phyloP scores from a whole-genome alignment of 75 land plant genomes.

The Gnetum montanum region DNA sequence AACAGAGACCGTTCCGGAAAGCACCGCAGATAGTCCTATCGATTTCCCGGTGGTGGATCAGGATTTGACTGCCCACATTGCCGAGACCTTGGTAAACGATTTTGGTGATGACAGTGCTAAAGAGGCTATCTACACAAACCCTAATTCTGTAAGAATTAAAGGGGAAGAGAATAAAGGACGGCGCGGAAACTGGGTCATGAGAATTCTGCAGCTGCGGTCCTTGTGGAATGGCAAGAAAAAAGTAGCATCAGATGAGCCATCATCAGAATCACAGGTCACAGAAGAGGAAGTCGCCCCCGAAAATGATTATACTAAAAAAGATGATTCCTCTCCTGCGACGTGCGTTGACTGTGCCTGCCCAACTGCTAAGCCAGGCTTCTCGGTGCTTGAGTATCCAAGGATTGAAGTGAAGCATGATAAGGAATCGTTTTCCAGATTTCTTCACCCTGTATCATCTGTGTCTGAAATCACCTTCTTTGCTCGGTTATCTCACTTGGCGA shows the following conservation, averaged over 20 bases:
- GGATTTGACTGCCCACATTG: too few species aligned
- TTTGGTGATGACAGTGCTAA: too few species aligned
- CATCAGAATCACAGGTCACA: slow-evolving; percentile 1
- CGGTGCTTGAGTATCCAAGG: slow-evolving; percentile 14
- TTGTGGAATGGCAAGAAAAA: slow-evolving; percentile 24
- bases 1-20: too few species aligned
- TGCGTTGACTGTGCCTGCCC: too few species aligned
- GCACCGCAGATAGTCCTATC: too few species aligned
- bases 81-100: too few species aligned
- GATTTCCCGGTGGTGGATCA: too few species aligned
- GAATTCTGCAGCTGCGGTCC: slow-evolving; percentile 36
- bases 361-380: too few species aligned
- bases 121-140: too few species aligned
- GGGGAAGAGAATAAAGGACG: too few species aligned
- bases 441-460: slow-evolving; percentile 49
- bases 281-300: background rate
- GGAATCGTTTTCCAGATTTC: slow-evolving; percentile 59
- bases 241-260: background rate
- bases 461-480: slow-evolving; percentile 53
- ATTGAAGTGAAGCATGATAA: slow-evolving; percentile 26
- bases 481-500: slow-evolving; percentile 51
- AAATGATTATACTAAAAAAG: background rate
- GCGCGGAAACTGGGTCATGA: slow-evolving; percentile 40
- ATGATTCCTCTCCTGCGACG: background rate
- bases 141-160: too few species aligned